These are phyloP conservation scores for Suillus fuscotomentosus DNA, from an alignment of 768 basidiomycete species.

Conservation along the genomic window DNA sequence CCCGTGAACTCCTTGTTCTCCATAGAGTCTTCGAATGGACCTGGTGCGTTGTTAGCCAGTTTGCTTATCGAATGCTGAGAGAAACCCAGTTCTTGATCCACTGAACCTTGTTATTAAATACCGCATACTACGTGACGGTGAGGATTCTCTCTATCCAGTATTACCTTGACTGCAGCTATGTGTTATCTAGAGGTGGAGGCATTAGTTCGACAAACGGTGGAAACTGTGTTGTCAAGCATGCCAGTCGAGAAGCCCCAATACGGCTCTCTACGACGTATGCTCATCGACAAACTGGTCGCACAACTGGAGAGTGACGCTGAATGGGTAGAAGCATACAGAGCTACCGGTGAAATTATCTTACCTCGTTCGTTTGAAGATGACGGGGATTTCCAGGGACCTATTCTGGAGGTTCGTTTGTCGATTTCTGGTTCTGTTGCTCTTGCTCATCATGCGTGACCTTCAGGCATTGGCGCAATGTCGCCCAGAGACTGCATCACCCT, in stretches of 20 bases:
- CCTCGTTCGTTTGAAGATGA: conserved; percentile 38
- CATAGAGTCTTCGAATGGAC: conserved; percentile 61
- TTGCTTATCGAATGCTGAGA: conserved; percentile 12
- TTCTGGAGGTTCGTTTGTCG: conserved; percentile 30
- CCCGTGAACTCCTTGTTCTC: conserved; percentile 81
- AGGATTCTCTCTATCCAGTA: conserved; percentile 5
- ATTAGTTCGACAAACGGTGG: conserved; percentile 52
- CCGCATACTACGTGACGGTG: conserved; percentile 82
- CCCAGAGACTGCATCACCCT: conserved; percentile 32
- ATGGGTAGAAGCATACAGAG: conserved; percentile 70
- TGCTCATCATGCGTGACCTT: conserved; percentile 30
- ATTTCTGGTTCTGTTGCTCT: conserved; percentile 13
- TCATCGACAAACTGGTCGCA: conserved; percentile 51
- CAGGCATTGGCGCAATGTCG: conserved; percentile 40
- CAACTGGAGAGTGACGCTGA: conserved; percentile 58
- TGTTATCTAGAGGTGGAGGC: conserved; percentile 60
- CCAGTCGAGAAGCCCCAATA: conserved; percentile 36
- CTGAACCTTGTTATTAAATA: conserved; percentile 68
- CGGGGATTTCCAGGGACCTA: conserved; percentile 22
- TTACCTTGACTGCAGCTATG: conserved; percentile 9
- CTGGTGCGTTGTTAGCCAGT: conserved; percentile 40
- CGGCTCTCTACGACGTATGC: conserved; percentile 20
- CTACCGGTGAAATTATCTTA: conserved; percentile 68
- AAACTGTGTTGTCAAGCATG: conserved; percentile 37
- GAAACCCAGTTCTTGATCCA: conserved; percentile 54